phyloP scores from a whole-genome alignment of 2,329 filamentous ascomycete species.

The Monilinia aucupariae region DNA sequence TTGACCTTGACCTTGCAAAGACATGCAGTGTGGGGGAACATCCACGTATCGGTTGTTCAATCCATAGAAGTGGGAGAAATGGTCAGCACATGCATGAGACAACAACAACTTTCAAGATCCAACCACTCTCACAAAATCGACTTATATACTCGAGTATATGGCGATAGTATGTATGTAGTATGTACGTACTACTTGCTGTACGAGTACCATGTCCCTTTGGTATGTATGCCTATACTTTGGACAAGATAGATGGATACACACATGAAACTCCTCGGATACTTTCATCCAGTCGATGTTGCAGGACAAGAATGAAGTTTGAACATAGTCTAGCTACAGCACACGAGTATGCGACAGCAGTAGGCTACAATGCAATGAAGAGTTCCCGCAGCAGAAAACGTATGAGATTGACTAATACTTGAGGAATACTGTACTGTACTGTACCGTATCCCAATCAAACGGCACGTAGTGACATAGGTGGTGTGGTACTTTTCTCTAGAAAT shows the following conservation, averaged over 20 bases:
- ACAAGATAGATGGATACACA: not conserved
- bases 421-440: no score
- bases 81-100: not conserved
- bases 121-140: not conserved
- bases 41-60: not conserved
- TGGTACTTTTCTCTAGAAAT: no score
- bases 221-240: not conserved
- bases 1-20: not conserved
- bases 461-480: no score
- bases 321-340: no score
- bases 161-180: not conserved
- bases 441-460: no score
- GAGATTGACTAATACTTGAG: not conserved
- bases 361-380: not conserved
- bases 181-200: no score
- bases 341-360: no score
- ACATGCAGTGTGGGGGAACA: slow-evolving; percentile 5
- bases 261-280: no score
- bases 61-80: slow-evolving; percentile 5
- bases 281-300: not conserved
- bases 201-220: not conserved
- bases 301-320: not conserved
- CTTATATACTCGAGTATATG: not conserved
- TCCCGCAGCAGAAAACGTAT: not conserved
- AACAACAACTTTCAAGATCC: no score